A percentile compares a stretch with the other conserved stretches of the same genome.
Conservation (phyloP, 2,329 filamentous ascomycete species). For the Ceratocystis diversiconidia region DNA sequence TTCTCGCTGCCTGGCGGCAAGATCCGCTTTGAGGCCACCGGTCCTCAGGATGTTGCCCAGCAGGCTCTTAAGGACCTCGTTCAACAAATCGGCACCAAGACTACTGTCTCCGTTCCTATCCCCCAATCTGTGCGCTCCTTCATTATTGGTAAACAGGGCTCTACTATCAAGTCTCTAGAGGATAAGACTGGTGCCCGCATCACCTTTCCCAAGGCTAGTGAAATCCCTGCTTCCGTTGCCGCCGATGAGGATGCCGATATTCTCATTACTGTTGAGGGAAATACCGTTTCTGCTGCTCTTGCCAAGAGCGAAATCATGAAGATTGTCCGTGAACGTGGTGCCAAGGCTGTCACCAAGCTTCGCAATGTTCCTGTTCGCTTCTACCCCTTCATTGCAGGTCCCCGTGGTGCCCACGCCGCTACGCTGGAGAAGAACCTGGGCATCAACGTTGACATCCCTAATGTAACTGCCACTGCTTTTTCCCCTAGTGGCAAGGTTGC, state of each 20-base stretch:
- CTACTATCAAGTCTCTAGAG: slow-evolving; percentile 79
- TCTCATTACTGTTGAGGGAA: slow-evolving; percentile 79
- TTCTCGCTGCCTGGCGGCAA: slow-evolving; percentile 56
- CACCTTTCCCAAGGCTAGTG: slow-evolving; percentile 72
- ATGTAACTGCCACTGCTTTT: slow-evolving; percentile 27
- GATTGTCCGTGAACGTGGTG: slow-evolving; percentile 75
- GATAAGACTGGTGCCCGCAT: slow-evolving; percentile 82
- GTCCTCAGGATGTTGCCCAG: slow-evolving; percentile 69
- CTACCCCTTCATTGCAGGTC: slow-evolving; percentile 86
- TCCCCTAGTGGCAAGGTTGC: slow-evolving; percentile 28
- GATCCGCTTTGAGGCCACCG: slow-evolving; percentile 71
- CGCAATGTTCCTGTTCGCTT: slow-evolving; percentile 79
- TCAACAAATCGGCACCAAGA: slow-evolving; percentile 67
- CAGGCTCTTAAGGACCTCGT: slow-evolving; percentile 83
- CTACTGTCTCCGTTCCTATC: slow-evolving; percentile 17
- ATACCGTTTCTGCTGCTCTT: slow-evolving; percentile 72
- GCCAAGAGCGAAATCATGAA: slow-evolving; percentile 72
- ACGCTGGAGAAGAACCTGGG: slow-evolving; percentile 64
- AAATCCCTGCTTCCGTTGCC: slow-evolving; percentile 37
- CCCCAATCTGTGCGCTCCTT: slow-evolving; percentile 61
- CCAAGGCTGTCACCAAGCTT: slow-evolving; percentile 67
- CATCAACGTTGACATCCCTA: slow-evolving; percentile 69
- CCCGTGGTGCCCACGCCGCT: slow-evolving; percentile 52
- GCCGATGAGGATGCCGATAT: slow-evolving; percentile 73
- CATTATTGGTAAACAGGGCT: slow-evolving; percentile 85